These are phyloP conservation scores for Plasmodium coatneyi DNA, from an alignment of 169 alveolate genomes.

Conservation along the genomic window DNA sequence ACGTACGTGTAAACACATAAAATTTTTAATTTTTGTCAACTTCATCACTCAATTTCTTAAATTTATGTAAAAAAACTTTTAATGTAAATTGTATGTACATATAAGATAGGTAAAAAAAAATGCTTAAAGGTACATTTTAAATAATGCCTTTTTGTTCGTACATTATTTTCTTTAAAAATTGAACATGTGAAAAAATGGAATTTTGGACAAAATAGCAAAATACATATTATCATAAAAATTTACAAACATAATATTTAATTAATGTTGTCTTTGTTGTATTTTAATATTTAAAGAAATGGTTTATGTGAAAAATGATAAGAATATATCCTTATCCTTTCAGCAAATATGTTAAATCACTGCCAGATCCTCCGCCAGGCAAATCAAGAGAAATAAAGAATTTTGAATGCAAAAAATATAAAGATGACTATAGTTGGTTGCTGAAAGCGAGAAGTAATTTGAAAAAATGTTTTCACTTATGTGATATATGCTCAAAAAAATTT, in stretches of 20 bases:
- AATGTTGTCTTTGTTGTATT: constrained; percentile 29
- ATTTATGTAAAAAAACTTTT: background rate
- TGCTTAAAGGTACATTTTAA: constrained; percentile 59
- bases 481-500: constrained; percentile 34
- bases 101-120: constrained; percentile 12
- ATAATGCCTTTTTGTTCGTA: background rate
- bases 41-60: constrained; percentile 8
- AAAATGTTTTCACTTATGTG: constrained; percentile 62
- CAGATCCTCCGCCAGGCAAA: constrained; percentile 74
- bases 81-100: background rate
- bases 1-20: background rate
- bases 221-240: background rate
- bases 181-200: constrained; percentile 19
- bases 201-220: background rate
- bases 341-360: constrained; percentile 61
- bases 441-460: constrained; percentile 53
- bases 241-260: constrained; percentile 13
- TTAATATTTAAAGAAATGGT: constrained; percentile 48
- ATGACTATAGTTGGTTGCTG: constrained; percentile 63
- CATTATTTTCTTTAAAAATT: constrained; percentile 20
- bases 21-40: background rate
- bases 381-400: constrained; percentile 54
- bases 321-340: constrained; percentile 73
- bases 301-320: constrained; percentile 53
- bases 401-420: constrained; percentile 56